A percentile compares a stretch with the other conserved stretches of the same genome.
These are phyloP conservation scores for Kluyveromyces nonfermentans DNA, from an alignment of 805 yeast genomes.

Conservation along the genomic window DNA sequence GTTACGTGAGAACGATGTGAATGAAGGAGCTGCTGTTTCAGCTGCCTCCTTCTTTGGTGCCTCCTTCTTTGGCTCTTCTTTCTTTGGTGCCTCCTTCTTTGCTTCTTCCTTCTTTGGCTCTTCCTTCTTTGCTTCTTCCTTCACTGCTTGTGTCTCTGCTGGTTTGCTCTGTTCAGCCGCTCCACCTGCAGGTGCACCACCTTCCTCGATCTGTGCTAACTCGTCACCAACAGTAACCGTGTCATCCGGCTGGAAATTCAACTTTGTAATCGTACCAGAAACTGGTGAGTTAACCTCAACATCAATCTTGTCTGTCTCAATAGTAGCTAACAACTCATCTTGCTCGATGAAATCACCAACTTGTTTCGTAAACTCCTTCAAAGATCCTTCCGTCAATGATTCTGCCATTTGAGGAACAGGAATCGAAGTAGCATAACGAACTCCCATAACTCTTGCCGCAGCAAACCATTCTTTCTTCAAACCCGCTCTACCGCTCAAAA, in stretches of 20 bases:
- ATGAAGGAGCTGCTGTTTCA: conserved; percentile 27
- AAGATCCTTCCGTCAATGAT: conserved; percentile 93
- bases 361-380: conserved; percentile 55
- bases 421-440: conserved; percentile 41
- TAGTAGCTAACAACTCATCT: conserved; percentile 91
- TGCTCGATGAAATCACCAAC: conserved; percentile 82
- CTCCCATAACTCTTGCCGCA: conserved; percentile 9
- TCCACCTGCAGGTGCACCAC: conserved; percentile 54
- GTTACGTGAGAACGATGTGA: conserved; percentile 58
- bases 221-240: conserved; percentile 96
- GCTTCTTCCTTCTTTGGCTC: conserved; percentile 28
- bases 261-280: conserved; percentile 79
- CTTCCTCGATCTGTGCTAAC: conserved; percentile 74
- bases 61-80: conserved; percentile 20
- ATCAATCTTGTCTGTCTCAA: conserved; percentile 97
- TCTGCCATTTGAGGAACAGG: conserved; percentile 99
- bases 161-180: conserved; percentile 30
- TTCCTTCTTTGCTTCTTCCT: conserved; percentile 32
- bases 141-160: conserved; percentile 22
- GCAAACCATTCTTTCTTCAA: conserved; percentile 3
- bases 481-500: neutral
- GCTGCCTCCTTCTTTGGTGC: conserved; percentile 22
- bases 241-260: conserved; percentile 76
- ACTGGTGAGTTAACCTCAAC: conserved; percentile 94
- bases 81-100: conserved; percentile 21